These are phyloP conservation scores for Dothistroma septosporum DNA, from an alignment of 2,329 filamentous ascomycete genomes.

Conservation along the genomic window DNA sequence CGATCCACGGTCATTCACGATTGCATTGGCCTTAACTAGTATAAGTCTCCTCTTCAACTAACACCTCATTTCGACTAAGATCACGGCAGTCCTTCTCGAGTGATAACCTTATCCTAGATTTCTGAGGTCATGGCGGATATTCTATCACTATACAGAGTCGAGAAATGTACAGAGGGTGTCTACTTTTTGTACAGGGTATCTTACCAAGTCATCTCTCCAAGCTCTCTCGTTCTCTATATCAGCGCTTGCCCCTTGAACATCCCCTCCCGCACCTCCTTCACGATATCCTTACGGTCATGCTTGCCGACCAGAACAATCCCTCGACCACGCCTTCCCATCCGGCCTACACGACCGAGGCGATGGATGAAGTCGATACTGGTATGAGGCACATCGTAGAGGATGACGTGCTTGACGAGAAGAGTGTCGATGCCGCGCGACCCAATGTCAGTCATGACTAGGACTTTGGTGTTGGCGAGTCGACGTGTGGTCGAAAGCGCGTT, in stretches of 20 bases:
- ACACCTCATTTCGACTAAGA: too few relatives aligned
- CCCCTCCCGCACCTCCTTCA: conserved; percentile 82
- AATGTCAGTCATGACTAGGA: conserved; percentile 90
- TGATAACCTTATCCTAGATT: background rate
- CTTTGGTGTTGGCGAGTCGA: conserved; percentile 71
- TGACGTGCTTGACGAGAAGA: conserved; percentile 80
- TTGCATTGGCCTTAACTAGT: too few relatives aligned
- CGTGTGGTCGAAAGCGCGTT: conserved; percentile 31
- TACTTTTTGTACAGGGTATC: conserved; percentile 22
- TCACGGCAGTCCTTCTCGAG: too few relatives aligned
- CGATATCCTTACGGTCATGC: conserved; percentile 82
- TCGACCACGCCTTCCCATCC: conserved; percentile 85
- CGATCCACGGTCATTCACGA: too few relatives aligned
- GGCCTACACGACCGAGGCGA: conserved; percentile 81
- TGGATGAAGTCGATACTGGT: conserved; percentile 98
- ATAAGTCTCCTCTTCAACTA: too few relatives aligned
- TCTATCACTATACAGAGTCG: background rate
- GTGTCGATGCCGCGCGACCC: conserved; percentile 94
- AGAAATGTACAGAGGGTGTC: background rate
- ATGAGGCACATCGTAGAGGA: conserved; percentile 96
- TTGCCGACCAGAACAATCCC: conserved; percentile 88
- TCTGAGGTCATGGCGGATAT: too few relatives aligned
- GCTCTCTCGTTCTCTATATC: conserved; percentile 35
- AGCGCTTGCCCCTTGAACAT: conserved; percentile 51
- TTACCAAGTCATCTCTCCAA: background rate